Evolutionary conservation across 495 filamentous ascomycete species (phyloP).

Genomic region (Wilcoxina mikolae): DNA sequence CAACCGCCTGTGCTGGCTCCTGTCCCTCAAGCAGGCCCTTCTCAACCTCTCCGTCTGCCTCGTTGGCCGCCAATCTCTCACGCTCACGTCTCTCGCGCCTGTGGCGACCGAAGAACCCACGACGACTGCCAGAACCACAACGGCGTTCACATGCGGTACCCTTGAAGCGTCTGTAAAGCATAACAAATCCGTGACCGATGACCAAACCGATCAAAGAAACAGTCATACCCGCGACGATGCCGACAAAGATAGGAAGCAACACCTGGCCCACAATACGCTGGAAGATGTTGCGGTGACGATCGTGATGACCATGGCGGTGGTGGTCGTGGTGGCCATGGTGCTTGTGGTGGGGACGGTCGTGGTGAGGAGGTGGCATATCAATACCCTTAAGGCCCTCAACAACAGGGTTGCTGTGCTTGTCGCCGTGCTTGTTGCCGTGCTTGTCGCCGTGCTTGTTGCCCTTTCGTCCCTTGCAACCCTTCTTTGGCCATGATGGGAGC

Average conservation of each 20-base stretch:
- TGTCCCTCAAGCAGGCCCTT: slow-evolving; percentile 1
- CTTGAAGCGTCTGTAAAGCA: not conserved
- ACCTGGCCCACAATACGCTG: not conserved
- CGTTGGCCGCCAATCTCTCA: not conserved
- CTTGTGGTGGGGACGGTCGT: not conserved
- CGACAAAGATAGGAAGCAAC: slow-evolving; percentile 1
- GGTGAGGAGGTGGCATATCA: not conserved
- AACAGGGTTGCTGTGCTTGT: not conserved
- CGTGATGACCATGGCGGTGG: not conserved
- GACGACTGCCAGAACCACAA: not conserved
- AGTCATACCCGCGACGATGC: slow-evolving; percentile 4
- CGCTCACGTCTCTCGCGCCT: not conserved
- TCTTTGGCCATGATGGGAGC: not conserved
- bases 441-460: not conserved
- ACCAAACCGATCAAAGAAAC: not conserved
- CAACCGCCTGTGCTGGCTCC: not conserved
- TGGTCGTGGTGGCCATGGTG: not conserved
- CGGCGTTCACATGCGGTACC: not conserved
- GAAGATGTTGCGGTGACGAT: not conserved
- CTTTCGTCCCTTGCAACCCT: not conserved
- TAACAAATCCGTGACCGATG: not conserved
- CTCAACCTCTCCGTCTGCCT: slow-evolving; percentile 6
- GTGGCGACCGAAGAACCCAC: not conserved
- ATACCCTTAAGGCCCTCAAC: not conserved
- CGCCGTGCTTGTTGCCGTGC: not conserved